Evolutionary conservation across 2,329 filamentous ascomycete genomes (phyloP), one percentile per base, ranked within the genome.

Genomic region (Sporothrix mexicana): DNA sequence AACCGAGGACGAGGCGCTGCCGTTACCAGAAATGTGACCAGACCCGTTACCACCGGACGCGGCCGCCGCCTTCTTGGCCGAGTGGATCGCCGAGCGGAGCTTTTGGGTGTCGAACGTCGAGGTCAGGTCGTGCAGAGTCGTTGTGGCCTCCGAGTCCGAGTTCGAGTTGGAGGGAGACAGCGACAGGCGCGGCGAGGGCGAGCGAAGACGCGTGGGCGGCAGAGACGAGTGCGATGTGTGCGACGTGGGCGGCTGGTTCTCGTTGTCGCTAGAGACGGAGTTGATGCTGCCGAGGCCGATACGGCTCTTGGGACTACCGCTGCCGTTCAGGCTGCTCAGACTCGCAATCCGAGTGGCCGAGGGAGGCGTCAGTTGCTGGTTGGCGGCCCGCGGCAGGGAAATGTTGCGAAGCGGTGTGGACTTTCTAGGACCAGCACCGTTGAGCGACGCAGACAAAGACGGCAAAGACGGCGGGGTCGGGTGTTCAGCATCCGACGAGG

Each of bases 41-140:
- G 41, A 86, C 82, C 41, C 61, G 10, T 43, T 12, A 23, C 9
- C n/a, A 10, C 25, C 25, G 25, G 75, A 82, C 81, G 30, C 82
- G 80, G 67, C 77, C 15, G 68, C 45, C 79, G 80, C 78, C 71
- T 83, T 81, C 80, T 87, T 88, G 77, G 82, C 85, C 25, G 83
- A 83, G 76, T 88, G 85, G 72, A 90, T 80, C 2, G 87, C 87
- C 25, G 83, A 85, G 68, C 87, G 86, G 47, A 90, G 83, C 79
- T 88, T 88, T 61, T 84, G 82, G 4, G 84, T 79, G 77, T 89
- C 87, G 68, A 89, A 83, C 20, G 82, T 77, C 25, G 87, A 85
- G 13, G 64, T n/a, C 64, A 74, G 30, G 23, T 72, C 64, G 49
- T 66, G n/a, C 53, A 55, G 51, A 8, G 23, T 72, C 5, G 36